A percentile compares a stretch with the other conserved stretches of the same genome.
Conservation (phyloP, 2,329 filamentous ascomycete genomes). For the Penicillium psychrosexuale region DNA sequence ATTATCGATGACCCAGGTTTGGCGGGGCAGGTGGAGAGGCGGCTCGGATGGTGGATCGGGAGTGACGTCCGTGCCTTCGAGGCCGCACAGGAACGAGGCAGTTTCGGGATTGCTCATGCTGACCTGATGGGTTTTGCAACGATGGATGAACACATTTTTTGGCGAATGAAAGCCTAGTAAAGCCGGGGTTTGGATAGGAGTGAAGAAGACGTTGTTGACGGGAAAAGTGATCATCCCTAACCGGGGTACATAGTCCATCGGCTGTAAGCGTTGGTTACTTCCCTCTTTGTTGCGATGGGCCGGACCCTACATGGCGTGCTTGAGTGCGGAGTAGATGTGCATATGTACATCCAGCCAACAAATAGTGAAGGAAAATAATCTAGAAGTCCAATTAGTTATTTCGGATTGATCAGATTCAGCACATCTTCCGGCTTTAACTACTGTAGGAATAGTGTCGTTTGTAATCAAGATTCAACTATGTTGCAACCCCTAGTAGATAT, state of each 20-base stretch:
- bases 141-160: background rate
- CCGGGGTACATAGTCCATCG: background rate
- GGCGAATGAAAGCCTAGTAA: background rate
- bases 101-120: constrained; percentile 5
- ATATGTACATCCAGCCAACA: background rate
- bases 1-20: constrained; percentile 12
- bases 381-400: too few relatives aligned
- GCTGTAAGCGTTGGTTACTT: background rate
- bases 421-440: background rate
- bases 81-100: constrained; percentile 9
- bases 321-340: background rate
- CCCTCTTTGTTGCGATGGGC: background rate
- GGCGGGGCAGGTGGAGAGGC: constrained; percentile 6
- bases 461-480: background rate
- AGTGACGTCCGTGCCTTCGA: constrained; percentile 10
- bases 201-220: background rate
- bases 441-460: background rate
- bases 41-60: constrained; percentile 10
- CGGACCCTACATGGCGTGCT: background rate
- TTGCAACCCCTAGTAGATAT: constrained; percentile 8
- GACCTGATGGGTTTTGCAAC: background rate
- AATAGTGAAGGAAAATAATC: background rate
- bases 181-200: background rate
- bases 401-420: background rate
- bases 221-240: too few relatives aligned